These are phyloP conservation scores for Hyphopichia burtonii DNA, from an alignment of 1,139 yeast species.

Conservation along the genomic window DNA sequence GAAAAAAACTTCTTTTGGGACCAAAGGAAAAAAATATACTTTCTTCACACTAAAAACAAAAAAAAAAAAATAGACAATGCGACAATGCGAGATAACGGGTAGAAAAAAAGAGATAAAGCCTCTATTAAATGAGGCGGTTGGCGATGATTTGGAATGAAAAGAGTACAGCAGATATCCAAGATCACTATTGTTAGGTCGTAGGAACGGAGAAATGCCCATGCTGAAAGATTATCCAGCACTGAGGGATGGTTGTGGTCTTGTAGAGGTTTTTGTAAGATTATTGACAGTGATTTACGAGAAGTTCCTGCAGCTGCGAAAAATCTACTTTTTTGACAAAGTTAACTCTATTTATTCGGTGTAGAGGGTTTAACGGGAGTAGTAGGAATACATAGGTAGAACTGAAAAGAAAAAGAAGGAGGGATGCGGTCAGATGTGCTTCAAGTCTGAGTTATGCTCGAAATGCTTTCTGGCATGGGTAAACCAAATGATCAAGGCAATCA, in stretches of 20 bases:
- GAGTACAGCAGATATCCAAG: too few species aligned
- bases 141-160: too few species aligned
- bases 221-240: too few species aligned
- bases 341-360: too few species aligned
- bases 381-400: background rate
- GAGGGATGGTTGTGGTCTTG: too few species aligned
- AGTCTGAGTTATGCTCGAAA: conserved; percentile 6
- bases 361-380: too few species aligned
- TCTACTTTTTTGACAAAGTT: too few species aligned
- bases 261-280: background rate
- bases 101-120: background rate
- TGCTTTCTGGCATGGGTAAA: conserved; percentile 21
- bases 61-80: background rate
- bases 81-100: conserved; percentile 1
- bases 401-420: background rate
- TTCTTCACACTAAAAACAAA: too few species aligned
- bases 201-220: too few species aligned
- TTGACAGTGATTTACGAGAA: background rate
- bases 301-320: background rate
- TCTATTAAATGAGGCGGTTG: too few species aligned
- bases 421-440: background rate
- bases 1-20: background rate
- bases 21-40: background rate
- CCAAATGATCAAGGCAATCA: conserved; percentile 28
- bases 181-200: too few species aligned